Base-by-base conservation (phyloP, 306 rosid genomes). In the Luffa aegyptiaca region DNA sequence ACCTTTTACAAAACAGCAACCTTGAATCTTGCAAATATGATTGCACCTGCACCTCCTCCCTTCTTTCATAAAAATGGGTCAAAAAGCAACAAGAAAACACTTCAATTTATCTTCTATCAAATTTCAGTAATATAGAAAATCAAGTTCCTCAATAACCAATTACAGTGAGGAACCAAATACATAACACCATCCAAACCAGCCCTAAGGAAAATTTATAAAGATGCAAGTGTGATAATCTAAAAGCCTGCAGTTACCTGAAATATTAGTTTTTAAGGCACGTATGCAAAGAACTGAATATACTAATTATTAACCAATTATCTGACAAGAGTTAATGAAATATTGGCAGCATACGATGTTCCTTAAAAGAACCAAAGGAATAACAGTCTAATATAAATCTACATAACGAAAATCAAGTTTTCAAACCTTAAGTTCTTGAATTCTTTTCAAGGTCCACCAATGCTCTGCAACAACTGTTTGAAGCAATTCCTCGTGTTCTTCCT, bases 381-480 rank as follows among this genome's bases (percentile, higher is more conserved):
- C 55, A 44, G 20, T 69, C 75, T 69, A 69, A 69, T 59, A 48
- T 48, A 46, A 46, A 48, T 72, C 77, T 46, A 42, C 77, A 44
- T 72, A 21, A 48, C 31, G 44, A 48, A 46, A 26, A 45, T 26
- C 5, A 2, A 26, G 5, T 69, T 59, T 84, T 77, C 91, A 81
- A 74, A 95, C 98, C 98, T 95, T 90, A 14, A 92, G 96, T 63
- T 91, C 98, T 84, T 83, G 89, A 90, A 92, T 79, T 86, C 96
- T 88, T 88, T 81, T 92, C n/a, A 69, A 76, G 52, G 87, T 83
- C 65, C 31, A 26, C 31, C 93, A 86, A 64, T 95, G 93, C 84
- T 91, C 96, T 4, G 86, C 63, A 61, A 95, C 84, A 75, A 86
- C 84, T 14, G 90, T 82, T 73, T 79, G 84, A 57, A 95, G 89